phyloP scores from a whole-genome alignment of 495 filamentous ascomycete species.

The Diplogelasinospora grovesii region DNA sequence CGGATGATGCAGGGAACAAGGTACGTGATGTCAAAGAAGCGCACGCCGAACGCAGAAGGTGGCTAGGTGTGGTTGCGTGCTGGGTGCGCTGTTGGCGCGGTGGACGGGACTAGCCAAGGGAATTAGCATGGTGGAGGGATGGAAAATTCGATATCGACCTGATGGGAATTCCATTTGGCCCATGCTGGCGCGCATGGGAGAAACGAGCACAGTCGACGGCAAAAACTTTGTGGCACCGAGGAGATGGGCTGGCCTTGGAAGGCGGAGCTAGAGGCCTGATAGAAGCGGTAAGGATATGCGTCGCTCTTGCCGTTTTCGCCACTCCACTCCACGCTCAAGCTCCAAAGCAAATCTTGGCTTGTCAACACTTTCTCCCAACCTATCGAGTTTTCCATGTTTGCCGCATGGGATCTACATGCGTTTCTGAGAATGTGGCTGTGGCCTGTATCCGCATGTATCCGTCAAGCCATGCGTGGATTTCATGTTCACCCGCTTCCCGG shows the following conservation, averaged over 20 bases:
- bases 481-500: too few species aligned
- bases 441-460: too few species aligned
- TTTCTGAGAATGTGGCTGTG: too few species aligned
- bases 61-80: neutral
- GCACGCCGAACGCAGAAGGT: too few species aligned
- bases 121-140: neutral
- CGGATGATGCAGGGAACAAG: neutral
- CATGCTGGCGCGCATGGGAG: neutral
- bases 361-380: neutral
- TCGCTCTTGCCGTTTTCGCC: neutral
- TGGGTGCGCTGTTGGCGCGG: neutral
- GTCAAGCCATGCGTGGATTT: too few species aligned
- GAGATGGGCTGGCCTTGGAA: neutral
- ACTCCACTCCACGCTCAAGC: neutral
- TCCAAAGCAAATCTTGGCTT: conserved; percentile 1
- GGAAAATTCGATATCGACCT: conserved; percentile 2
- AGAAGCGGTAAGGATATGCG: neutral
- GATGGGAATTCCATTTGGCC: conserved; percentile 5
- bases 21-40: too few species aligned
- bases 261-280: neutral
- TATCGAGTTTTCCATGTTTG: neutral
- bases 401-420: too few species aligned
- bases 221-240: neutral
- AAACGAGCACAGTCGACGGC: neutral
- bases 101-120: neutral